Evolutionary conservation across 2,329 filamentous ascomycete genomes (phyloP), one percentile per base, ranked within the genome.

Genomic region (Trichoderma arundinaceum): DNA sequence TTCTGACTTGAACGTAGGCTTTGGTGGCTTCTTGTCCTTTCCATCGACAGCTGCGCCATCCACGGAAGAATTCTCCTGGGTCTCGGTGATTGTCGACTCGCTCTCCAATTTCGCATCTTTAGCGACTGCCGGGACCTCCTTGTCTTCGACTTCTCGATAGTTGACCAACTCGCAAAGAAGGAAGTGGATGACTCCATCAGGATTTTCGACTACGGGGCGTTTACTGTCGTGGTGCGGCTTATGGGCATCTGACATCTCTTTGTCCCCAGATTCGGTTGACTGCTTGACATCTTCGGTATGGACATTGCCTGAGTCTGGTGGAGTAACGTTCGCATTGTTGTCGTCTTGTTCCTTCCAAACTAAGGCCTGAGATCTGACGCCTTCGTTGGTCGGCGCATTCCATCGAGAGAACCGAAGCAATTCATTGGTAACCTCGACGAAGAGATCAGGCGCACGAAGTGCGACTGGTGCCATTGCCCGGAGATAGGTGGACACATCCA

Each of bases 151-250:
- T 74, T 97, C 94, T 72, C 91, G 90, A 78, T 96, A 98, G 58
- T 92, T 94, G 64, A 97, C 83, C 52, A 99, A 82, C 76, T 99
- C 95, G 66, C 92, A 96, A 4, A 99, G 87, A 22, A 99, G 83
- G 77, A 97, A 99, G 73, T 98, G 92, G 66, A 99, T 90, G 3
- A 99, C 92, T 4, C 95, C 95, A 76, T 98, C 95, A 0, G 94
- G 92, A 68, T 95, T 93, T 76, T 97, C 94, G 6, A 97, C 88
- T 12, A 94, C 84, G 1, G 95, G 94, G 8, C 91, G 83, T 78
- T 96, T 97, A 46, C 87, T 78, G 67, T 97, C 93, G 41, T 79
- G 75, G 8, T 78, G 75, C 3, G 82, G 69, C 76, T 94, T 96
- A 3, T 86, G 82, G 19, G 81, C 84, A 71, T 92, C 90, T 1